A percentile compares a stretch with the other conserved stretches of the same genome.
Conservation (phyloP, 129 eudicot species). For the Flaveria sonorensis region DNA sequence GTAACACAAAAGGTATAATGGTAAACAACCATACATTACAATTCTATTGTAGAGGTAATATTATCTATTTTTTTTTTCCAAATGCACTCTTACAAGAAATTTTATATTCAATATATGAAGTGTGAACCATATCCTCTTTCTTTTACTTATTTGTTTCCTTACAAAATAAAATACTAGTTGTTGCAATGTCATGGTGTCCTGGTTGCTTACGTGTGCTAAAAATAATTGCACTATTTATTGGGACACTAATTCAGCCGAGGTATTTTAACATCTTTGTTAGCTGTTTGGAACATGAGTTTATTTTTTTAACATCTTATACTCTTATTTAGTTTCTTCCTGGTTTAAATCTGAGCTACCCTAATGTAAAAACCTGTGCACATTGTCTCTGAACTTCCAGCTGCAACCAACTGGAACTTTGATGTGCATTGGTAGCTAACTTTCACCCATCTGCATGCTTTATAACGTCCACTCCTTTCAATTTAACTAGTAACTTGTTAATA, state of each 20-base stretch:
- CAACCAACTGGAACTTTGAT: conserved; percentile 91
- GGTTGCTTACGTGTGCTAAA: conserved; percentile 84
- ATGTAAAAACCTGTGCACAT: conserved; percentile 51
- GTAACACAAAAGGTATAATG: conserved; percentile 83
- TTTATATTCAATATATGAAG: neutral
- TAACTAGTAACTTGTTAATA: too few species aligned
- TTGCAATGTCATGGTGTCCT: conserved; percentile 99
- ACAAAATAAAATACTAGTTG: conserved; percentile 48
- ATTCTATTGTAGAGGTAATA: neutral
- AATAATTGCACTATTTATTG: conserved; percentile 97
- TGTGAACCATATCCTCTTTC: neutral
- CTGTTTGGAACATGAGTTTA: conserved; percentile 8
- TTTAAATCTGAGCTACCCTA: conserved; percentile 2
- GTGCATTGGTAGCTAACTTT: conserved; percentile 68
- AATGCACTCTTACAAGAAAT: too few species aligned
- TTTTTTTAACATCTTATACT: neutral
- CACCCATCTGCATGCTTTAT: conserved; percentile 9
- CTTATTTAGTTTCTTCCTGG: neutral
- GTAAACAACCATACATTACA: neutral
- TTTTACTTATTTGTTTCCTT: conserved; percentile 7
- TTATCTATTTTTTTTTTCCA: too few species aligned
- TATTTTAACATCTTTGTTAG: conserved; percentile 23
- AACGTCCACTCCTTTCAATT: neutral
- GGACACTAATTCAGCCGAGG: conserved; percentile 91
- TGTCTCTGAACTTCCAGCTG: conserved; percentile 90